Evolutionary conservation across 177 flowering plant species (phyloP), one percentile per base, ranked within the genome.

Genomic region (Tripterygium wilfordii): DNA sequence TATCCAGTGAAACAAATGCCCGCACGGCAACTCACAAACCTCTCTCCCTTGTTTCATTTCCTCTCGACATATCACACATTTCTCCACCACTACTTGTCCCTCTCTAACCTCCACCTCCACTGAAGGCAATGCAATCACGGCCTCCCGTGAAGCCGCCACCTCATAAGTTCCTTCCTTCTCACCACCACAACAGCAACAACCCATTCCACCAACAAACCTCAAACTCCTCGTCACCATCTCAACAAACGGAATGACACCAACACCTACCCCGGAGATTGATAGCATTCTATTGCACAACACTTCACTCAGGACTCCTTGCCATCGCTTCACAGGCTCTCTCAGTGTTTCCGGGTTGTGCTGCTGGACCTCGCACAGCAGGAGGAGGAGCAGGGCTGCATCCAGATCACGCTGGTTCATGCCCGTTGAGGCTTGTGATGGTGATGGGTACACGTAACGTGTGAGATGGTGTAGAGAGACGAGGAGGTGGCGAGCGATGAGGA

Each of bases 1-100:
- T 30, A 58, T 62, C 95, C 88, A 82, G 44, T 92, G 99, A 49
- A 86, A 92, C 74, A 69, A 59, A 56, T 92, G 99, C 41, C 59
- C 48, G 52, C 99, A 92, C 6, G 99, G 96, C 78, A 88, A 42
- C 42, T 77, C 65, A 54, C 96, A 92, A 26, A 69, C 88, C 22
- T 75, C 87, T 52, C 88, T 80, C 31, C 83, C 85, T 62, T 56
- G 64, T 10, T 37, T 53, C 84, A 86, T 75, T 51, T 76, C 91
- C 63, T 88, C 99, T 41, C 51, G 76, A 28, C 97, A 92, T 29
- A 92, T 64, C 66, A 63, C 86, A 38, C 97, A 88, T 54, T 79
- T 76, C 45, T 45, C 66, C 45, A 7, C 71, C 74, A 6, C 25
- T 72, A 4, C 30, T 51, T 1, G 26, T 49, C 46, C n/a, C n/a